Evolutionary conservation across 441 rosid species (phyloP).

Genomic region (Erodium trifolium): DNA sequence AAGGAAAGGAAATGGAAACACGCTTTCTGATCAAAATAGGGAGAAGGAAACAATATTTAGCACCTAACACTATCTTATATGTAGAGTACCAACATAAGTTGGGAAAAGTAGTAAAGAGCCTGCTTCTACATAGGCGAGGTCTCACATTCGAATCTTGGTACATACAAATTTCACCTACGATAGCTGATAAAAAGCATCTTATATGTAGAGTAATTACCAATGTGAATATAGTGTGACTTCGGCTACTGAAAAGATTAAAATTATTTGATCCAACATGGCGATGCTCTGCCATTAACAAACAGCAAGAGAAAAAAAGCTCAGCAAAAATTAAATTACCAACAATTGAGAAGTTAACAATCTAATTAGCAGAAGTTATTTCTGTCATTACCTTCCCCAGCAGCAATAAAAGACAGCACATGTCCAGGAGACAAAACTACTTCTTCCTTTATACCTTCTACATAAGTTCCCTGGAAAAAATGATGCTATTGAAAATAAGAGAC

Average conservation of each 20-base stretch:
- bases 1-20: too few relatives aligned
- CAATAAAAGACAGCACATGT: conserved; percentile 93
- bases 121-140: too few relatives aligned
- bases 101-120: too few relatives aligned
- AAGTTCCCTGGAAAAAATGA: conserved; percentile 67
- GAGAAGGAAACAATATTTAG: too few relatives aligned
- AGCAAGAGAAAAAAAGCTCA: conserved; percentile 13
- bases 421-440: conserved; percentile 99
- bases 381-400: conserved; percentile 92
- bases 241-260: conserved; percentile 90
- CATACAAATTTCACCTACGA: too few relatives aligned
- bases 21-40: too few relatives aligned
- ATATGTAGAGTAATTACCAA: conserved; percentile 39
- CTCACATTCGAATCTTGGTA: too few relatives aligned
- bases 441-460: conserved; percentile 98
- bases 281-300: conserved; percentile 62
- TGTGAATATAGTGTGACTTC: conserved; percentile 98
- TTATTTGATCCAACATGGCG: conserved; percentile 99
- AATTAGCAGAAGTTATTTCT: neutral
- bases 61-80: too few relatives aligned
- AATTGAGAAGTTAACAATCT: neutral
- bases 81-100: too few relatives aligned
- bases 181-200: neutral
- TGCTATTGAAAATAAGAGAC: conserved; percentile 9
- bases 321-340: neutral